These are phyloP conservation scores for Fusarium pininemorale DNA, from an alignment of 2,329 filamentous ascomycete species.

Conservation along the genomic window DNA sequence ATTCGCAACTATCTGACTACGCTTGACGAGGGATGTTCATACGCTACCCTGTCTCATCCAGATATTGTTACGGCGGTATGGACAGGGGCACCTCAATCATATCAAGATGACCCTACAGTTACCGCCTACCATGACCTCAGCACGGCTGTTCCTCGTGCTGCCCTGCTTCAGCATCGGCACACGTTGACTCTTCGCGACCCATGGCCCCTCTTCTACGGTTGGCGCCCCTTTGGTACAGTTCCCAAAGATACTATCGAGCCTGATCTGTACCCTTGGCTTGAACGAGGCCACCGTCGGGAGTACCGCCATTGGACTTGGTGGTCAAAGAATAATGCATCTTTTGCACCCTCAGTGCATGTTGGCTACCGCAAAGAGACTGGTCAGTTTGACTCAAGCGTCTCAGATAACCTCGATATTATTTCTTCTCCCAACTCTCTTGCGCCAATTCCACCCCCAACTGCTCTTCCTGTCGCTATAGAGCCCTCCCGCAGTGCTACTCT, in stretches of 20 bases:
- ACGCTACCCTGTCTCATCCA: constrained; percentile 39
- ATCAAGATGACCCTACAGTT: constrained; percentile 28
- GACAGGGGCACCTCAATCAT: constrained; percentile 40
- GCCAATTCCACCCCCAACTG: constrained; percentile 24
- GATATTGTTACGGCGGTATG: constrained; percentile 41
- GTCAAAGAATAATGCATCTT: constrained; percentile 32
- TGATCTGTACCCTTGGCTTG: constrained; percentile 42
- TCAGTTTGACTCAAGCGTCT: constrained; percentile 12
- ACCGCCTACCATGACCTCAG: constrained; percentile 24
- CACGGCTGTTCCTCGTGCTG: constrained; percentile 28
- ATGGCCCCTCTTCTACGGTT: constrained; percentile 42
- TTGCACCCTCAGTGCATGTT: constrained; percentile 13
- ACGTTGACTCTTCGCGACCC: constrained; percentile 41
- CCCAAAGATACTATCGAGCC: constrained; percentile 35
- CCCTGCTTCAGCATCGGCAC: constrained; percentile 39
- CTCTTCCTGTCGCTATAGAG: constrained; percentile 18
- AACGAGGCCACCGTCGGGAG: constrained; percentile 37
- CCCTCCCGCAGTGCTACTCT: constrained; percentile 37
- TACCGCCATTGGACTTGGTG: constrained; percentile 42
- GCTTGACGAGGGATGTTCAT: constrained; percentile 41
- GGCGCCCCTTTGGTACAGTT: constrained; percentile 38
- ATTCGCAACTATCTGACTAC: constrained; percentile 39
- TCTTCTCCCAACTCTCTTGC: constrained; percentile 6
- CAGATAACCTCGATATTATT: constrained; percentile 33
- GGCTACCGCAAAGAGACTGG: constrained; percentile 37